Evolutionary conservation across 306 rosid genomes (phyloP), one percentile per base, ranked within the genome.

Genomic region (Vigna trinervia): DNA sequence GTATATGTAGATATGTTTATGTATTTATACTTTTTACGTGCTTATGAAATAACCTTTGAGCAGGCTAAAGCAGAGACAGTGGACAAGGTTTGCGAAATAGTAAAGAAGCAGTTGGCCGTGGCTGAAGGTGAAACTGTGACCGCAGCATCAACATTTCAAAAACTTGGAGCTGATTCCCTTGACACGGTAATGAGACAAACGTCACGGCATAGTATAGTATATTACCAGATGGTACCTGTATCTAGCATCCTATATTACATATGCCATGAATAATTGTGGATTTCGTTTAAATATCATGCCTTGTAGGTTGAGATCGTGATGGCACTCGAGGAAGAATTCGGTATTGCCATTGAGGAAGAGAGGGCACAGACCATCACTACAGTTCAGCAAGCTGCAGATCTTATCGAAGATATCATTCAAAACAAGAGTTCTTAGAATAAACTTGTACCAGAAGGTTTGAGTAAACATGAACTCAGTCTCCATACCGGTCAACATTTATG

Each of bases 131-230:
- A 82, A 23, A 12, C 86, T 9, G 30, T 48, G 36, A 52, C 70
- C 22, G 89, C 86, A 14, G 76, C 78, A 79, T 88, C 94, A 9
- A 88, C 78, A 50, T 88, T 91, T 81, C 5, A 85, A n/a, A 78
- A 83, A 2, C 92, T 91, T 62, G 96, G 96, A 78, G 94, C 94
- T 69, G 92, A 91, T 80, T 91, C 96, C 59, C 92, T 87, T 20
- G 92, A 91, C 83, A 89, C 91, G 88, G 96, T 89, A 82, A 50
- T 30, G 5, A 45, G 10, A 69, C 48, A 76, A 54, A 76, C 53
- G 45, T 20, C 32, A 12, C 61, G 56, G 34, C 0, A 17, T 12
- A 46, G 47, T 19, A 5, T 52, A 20, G 6, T 57, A 38, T 53
- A 48, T 43, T 57, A 1, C 43, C 9, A 3, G 34, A 30, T 30